Conservation (phyloP, 2,329 filamentous ascomycete genomes). For the Fusarium piperis region DNA sequence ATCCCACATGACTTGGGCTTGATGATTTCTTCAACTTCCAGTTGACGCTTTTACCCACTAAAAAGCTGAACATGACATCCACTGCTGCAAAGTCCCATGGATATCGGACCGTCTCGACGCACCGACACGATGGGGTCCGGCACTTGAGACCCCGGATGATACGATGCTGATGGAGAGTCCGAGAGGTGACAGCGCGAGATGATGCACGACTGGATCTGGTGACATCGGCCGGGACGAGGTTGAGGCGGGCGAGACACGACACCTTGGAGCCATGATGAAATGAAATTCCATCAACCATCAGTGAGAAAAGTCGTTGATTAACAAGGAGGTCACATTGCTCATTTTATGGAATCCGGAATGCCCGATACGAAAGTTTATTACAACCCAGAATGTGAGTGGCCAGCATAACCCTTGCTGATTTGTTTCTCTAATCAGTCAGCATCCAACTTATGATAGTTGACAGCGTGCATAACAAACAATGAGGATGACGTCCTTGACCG, state of each 20-base stretch:
- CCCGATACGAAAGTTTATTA: neutral
- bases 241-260: conserved; percentile 1
- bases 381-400: neutral
- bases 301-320: neutral
- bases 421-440: neutral
- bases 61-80: conserved; percentile 24
- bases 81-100: conserved; percentile 4
- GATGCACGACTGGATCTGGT: neutral
- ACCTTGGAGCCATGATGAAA: neutral
- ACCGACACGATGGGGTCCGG: conserved; percentile 10
- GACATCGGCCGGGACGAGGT: neutral
- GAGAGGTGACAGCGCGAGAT: neutral
- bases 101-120: conserved; percentile 35
- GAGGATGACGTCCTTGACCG: conserved; percentile 6
- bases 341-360: neutral
- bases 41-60: conserved; percentile 11
- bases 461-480: conserved; percentile 10
- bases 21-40: neutral
- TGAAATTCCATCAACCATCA: neutral
- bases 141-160: conserved; percentile 17
- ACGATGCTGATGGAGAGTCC: conserved; percentile 5
- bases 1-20: neutral
- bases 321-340: neutral
- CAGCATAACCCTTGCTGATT: neutral
- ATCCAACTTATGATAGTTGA: neutral